phyloP scores from a whole-genome alignment of 2,329 filamentous ascomycete species.

The Calcarisporium arbuscula region DNA sequence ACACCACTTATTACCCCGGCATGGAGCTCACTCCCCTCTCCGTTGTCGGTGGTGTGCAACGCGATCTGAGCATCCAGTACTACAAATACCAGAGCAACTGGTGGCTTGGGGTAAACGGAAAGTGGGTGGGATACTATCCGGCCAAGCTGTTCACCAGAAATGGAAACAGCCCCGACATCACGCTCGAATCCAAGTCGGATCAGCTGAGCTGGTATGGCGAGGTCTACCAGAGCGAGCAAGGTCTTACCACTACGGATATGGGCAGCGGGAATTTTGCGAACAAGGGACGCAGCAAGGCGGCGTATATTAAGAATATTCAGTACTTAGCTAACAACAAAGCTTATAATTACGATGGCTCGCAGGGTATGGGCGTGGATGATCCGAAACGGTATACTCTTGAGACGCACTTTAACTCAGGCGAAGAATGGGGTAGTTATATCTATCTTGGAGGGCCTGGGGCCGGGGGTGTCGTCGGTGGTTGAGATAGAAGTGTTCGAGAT shows the following conservation, averaged over 20 bases:
- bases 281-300: constrained; percentile 7
- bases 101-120: constrained; percentile 8
- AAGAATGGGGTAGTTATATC: constrained; percentile 7
- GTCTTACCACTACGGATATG: constrained; percentile 9
- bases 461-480: constrained; percentile 9
- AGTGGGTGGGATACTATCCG: constrained; percentile 8
- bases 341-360: constrained; percentile 7
- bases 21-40: constrained; percentile 7
- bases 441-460: constrained; percentile 9
- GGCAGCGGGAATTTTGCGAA: constrained; percentile 7
- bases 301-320: constrained; percentile 8
- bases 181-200: constrained; percentile 6
- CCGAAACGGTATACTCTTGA: constrained; percentile 8
- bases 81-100: constrained; percentile 5
- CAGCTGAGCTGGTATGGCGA: constrained; percentile 9
- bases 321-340: constrained; percentile 1
- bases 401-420: constrained; percentile 6
- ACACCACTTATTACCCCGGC: constrained; percentile 9
- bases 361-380: constrained; percentile 5
- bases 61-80: constrained; percentile 6
- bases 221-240: constrained; percentile 7
- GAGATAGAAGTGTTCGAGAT: background rate
- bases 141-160: constrained; percentile 4
- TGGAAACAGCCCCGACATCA: constrained; percentile 1
- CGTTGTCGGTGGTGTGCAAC: constrained; percentile 5